Conservation (phyloP, 2,329 filamentous ascomycete species). For the Monilinia fructigena region DNA sequence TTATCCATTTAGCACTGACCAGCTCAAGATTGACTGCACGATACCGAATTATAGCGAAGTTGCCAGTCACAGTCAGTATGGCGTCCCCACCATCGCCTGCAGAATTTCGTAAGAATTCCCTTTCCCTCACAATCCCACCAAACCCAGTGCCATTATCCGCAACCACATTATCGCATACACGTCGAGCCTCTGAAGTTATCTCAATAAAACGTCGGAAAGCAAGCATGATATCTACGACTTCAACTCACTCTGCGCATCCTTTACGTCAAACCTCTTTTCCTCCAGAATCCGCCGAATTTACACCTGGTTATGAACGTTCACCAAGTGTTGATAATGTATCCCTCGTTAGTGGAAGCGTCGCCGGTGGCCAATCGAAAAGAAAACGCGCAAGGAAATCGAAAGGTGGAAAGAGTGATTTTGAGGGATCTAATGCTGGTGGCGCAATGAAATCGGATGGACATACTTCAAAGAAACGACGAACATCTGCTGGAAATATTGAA, state of each 20-base stretch:
- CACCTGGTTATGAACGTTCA: constrained; percentile 55
- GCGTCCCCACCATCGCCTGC: constrained; percentile 37
- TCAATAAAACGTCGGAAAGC: constrained; percentile 68
- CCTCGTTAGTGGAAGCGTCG: constrained; percentile 60
- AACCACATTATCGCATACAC: constrained; percentile 53
- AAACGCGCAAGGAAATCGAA: constrained; percentile 63
- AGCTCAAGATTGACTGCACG: constrained; percentile 4
- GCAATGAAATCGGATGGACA: constrained; percentile 39
- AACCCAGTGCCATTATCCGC: constrained; percentile 51
- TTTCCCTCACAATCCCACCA: constrained; percentile 46
- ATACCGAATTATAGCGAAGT: not conserved
- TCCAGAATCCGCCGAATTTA: constrained; percentile 52
- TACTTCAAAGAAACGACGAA: constrained; percentile 47
- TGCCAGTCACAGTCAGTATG: constrained; percentile 28
- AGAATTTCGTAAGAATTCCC: constrained; percentile 47
- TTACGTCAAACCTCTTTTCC: constrained; percentile 81
- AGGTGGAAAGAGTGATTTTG: constrained; percentile 50
- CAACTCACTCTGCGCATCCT: constrained; percentile 57
- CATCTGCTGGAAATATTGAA: constrained; percentile 46
- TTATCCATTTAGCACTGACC: constrained; percentile 3
- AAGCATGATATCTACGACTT: constrained; percentile 58
- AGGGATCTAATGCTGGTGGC: constrained; percentile 19
- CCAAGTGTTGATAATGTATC: constrained; percentile 63
- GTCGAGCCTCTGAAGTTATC: constrained; percentile 50
- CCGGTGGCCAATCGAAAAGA: constrained; percentile 51